These are phyloP conservation scores for Dipodascopsis tothii DNA, from an alignment of 805 yeast genomes.

Conservation along the genomic window DNA sequence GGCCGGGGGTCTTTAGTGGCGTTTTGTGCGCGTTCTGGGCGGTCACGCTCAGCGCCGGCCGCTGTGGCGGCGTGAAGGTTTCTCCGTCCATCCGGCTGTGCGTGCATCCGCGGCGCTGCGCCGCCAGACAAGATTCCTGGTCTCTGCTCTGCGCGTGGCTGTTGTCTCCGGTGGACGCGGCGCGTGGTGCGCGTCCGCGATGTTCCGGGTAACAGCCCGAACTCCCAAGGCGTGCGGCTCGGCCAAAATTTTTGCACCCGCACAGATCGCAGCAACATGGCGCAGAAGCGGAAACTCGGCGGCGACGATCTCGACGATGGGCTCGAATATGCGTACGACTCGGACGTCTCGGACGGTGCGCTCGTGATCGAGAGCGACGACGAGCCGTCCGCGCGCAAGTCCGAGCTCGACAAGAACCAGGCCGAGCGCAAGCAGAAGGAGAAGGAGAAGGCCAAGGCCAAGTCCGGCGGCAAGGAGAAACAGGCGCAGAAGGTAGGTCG, in stretches of 20 bases:
- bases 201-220: no score
- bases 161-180: no score
- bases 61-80: not conserved
- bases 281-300: not conserved
- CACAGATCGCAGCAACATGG: not conserved
- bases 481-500: not conserved
- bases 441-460: not conserved
- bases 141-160: not conserved
- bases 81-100: not conserved
- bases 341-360: slow-evolving; percentile 4
- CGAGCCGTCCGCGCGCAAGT: no score
- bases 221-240: no score
- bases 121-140: no score
- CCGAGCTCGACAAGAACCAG: no score
- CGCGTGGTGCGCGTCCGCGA: no score
- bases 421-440: not conserved
- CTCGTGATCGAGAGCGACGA: slow-evolving; percentile 2
- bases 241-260: not conserved
- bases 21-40: not conserved
- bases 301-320: slow-evolving; percentile 23
- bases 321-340: slow-evolving; percentile 12
- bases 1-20: not conserved
- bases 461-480: not conserved
- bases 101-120: no score
- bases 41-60: not conserved